Percentiles rank a stretch among this genome's conserved stretches.
These are phyloP conservation scores for Penicillium psychrosexuale DNA, from an alignment of 2,329 filamentous ascomycete species.

Conservation along the genomic window DNA sequence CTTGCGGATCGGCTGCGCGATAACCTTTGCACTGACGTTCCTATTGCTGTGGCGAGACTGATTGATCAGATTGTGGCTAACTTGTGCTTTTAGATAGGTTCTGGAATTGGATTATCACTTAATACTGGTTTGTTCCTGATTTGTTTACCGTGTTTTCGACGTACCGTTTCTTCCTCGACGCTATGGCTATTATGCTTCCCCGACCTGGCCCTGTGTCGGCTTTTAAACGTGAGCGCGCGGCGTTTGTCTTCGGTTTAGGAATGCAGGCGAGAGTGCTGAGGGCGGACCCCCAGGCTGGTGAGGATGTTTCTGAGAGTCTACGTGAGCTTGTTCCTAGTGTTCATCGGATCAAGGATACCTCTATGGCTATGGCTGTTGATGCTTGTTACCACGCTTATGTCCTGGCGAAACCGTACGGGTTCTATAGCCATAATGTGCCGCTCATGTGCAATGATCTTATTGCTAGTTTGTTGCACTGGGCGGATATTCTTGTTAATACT, in stretches of 20 bases:
- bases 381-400: not conserved
- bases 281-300: slow-evolving; percentile 6
- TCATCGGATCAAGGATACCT: not conserved
- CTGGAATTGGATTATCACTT: not conserved
- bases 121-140: not conserved
- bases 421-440: not conserved
- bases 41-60: not conserved
- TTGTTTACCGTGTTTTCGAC: not conserved
- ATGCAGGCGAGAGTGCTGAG: not conserved
- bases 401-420: not conserved
- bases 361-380: not conserved
- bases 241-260: not conserved
- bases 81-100: not conserved
- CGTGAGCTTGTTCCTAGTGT: slow-evolving; percentile 2
- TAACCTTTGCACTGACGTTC: not conserved
- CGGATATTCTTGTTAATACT: slow-evolving; percentile 3
- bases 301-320: slow-evolving; percentile 11
- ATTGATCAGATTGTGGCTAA: slow-evolving; percentile 2
- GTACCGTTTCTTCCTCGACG: not conserved
- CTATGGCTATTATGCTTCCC: not conserved
- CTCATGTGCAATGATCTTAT: not conserved
- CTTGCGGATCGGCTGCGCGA: not conserved
- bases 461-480: slow-evolving; percentile 5
- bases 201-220: not conserved
- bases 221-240: not conserved